phyloP scores from a whole-genome alignment of 768 basidiomycete species.

The Galerina marginata region DNA sequence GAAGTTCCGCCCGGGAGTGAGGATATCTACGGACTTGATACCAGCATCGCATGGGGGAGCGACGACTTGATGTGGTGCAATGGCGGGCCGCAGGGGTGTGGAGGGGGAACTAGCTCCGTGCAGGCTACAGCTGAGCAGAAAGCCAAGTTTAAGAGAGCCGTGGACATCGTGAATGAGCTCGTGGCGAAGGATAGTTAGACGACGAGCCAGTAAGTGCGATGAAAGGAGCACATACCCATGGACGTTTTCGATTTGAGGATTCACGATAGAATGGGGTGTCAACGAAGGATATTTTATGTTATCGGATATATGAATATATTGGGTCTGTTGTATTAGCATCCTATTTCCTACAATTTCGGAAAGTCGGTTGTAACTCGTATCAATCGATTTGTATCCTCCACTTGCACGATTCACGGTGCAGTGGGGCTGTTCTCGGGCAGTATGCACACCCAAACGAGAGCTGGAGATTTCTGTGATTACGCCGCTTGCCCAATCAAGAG shows the following conservation, averaged over 20 bases:
- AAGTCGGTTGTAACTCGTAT: slow-evolving; percentile 15
- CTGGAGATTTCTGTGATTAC: too few relatives aligned
- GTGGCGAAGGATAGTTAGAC: slow-evolving; percentile 36
- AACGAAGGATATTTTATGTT: not conserved
- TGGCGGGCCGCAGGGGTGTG: slow-evolving; percentile 66
- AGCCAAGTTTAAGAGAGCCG: slow-evolving; percentile 69
- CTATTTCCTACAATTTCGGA: not conserved
- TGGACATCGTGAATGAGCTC: slow-evolving; percentile 66
- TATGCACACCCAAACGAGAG: too few relatives aligned
- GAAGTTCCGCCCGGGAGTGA: slow-evolving; percentile 62
- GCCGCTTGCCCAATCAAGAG: too few relatives aligned
- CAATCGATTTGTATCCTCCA: not conserved
- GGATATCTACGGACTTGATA: slow-evolving; percentile 77
- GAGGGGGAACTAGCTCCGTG: slow-evolving; percentile 51
- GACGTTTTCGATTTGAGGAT: not conserved
- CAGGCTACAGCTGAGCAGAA: slow-evolving; percentile 66
- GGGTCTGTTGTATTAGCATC: not conserved
- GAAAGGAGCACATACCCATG: not conserved
- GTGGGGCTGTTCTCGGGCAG: not conserved
- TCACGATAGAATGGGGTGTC: not conserved
- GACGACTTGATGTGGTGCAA: slow-evolving; percentile 66
- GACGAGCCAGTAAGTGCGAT: not conserved
- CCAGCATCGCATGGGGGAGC: slow-evolving; percentile 64
- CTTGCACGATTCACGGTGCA: not conserved
- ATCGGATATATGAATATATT: not conserved